Base-by-base conservation (phyloP, 2,329 filamentous ascomycete genomes). In the Didymella segeticola region DNA sequence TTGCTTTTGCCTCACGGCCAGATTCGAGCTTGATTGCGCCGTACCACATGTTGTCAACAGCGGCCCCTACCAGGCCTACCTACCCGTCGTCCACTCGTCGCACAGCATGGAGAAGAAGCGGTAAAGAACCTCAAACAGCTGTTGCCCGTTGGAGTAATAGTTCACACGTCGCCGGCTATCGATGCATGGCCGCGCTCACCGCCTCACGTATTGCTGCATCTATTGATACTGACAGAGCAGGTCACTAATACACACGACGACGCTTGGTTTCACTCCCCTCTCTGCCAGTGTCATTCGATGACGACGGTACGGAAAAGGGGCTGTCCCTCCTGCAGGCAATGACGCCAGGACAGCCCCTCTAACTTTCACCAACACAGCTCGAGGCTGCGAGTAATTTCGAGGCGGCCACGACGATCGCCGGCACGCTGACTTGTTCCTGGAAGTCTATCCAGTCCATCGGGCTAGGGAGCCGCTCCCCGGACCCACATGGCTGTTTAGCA, bases 381-480 rank as follows among this genome's bases (percentile, higher is more conserved):
- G 59, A 62, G 43, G 52, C 58, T 52, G 53, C 63, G 60, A 68
- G 63, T 63, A 71, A 70, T 66, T 65, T 63, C 57, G 48, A 62
- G 53, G 54, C 61, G 54, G 53, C 61, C 57, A 57, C 57, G 51
- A 47, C 56, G 69, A 72, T 72, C 69, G 66, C 60, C 64, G 61
- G 51, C 58, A 53, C 57, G 45, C 58, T 61, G 58, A 60, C 64
- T 69, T 61, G 70, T 72, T 74, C 71, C 69, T 74, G 69, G 62
- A 56, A 66, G 55, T 60, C 50, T 48, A 66, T 64, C 68, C 71
- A 67, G 59, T 64, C 63, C 56, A 67, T 55, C 71, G 72, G 68
- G 62, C 63, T 58, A 62, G 61, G 63, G 66, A 66, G 65, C 63
- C 46, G 63, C 64, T 72, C 71, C 72, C 72, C 72, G 70, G 71